Evolutionary conservation across 1,284 basidiomycete species (phyloP), one percentile per base, ranked within the genome.

Genomic region (Ceratobasidium sp.): DNA sequence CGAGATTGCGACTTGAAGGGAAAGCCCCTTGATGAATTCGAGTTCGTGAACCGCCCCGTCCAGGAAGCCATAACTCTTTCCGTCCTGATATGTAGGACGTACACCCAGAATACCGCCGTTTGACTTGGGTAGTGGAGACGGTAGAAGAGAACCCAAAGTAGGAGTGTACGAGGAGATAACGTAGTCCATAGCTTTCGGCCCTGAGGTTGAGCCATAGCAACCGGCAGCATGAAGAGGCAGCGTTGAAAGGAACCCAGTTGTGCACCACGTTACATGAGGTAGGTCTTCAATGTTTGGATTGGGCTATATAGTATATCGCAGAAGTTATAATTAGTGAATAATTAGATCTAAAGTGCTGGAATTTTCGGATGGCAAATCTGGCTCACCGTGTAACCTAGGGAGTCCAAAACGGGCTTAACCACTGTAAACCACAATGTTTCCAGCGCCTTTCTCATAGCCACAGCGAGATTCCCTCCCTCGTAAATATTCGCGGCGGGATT

Each of bases 211-310:
- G 6, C 27, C 35, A 25, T 20, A 42, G 5, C 25, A 6, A n/a
- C 55, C 35, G 8, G 55, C 55, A 13, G 55, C 38, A 29, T 57
- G 55, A 8, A 57, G 15, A 1, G 55, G 55, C 10, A 57, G 38
- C 4, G 25, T 13, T 20, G 22, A n/a, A 15, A 57, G 42, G 25
- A 17, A 20, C 17, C 53, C 53, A 10, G 53, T 35, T 38, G 32
- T n/a, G 4, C 31, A 38, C 53, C 53, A 55, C 34, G 27, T 15
- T 17, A 55, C n/a, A 20, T 32, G 52, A 13, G 52, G 52, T 40
- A 40, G 38, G 38, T 40, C 38, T 40, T 40, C 38, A 7, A 40
- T 40, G 7, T 40, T 40, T 40, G 38, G 7, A 7, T 40, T 7
- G 38, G 38, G 17, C 38, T 40, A 8, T 40, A 7, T 40, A 17